Evolutionary conservation across 495 filamentous ascomycete species (phyloP).

Genomic region (Tuber umbilicatum): DNA sequence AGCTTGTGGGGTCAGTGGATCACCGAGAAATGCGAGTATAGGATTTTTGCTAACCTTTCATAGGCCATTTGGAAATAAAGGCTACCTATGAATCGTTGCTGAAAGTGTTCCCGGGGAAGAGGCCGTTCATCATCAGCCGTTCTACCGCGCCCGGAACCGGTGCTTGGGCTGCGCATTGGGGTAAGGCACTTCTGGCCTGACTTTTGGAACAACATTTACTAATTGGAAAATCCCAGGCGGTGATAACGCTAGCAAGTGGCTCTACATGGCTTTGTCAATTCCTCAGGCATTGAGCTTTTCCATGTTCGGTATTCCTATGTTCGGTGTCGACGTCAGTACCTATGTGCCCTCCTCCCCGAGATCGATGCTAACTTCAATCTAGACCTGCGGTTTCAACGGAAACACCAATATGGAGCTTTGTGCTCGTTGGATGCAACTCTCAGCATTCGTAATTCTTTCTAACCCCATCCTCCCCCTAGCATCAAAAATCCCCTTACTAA

Average conservation of each 20-base stretch:
- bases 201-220: neutral
- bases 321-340: conserved; percentile 56
- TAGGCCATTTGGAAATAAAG: conserved; percentile 42
- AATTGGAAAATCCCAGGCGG: conserved; percentile 43
- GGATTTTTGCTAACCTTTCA: neutral
- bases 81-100: conserved; percentile 72
- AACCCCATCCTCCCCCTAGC: conserved; percentile 37
- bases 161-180: conserved; percentile 82
- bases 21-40: conserved; percentile 37
- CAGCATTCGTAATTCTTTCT: conserved; percentile 62
- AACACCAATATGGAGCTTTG: conserved; percentile 72
- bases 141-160: conserved; percentile 75
- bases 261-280: conserved; percentile 69
- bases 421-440: conserved; percentile 78
- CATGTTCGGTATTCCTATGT: conserved; percentile 82
- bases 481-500: neutral
- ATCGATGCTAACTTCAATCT: neutral
- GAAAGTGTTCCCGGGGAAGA: conserved; percentile 55
- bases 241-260: conserved; percentile 66
- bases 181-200: conserved; percentile 28
- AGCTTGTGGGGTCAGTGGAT: conserved; percentile 70
- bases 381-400: conserved; percentile 68
- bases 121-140: conserved; percentile 80
- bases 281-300: conserved; percentile 73
- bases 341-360: neutral